Conservation (phyloP, 75 land plant species). For the Pinus albicaulis region DNA sequence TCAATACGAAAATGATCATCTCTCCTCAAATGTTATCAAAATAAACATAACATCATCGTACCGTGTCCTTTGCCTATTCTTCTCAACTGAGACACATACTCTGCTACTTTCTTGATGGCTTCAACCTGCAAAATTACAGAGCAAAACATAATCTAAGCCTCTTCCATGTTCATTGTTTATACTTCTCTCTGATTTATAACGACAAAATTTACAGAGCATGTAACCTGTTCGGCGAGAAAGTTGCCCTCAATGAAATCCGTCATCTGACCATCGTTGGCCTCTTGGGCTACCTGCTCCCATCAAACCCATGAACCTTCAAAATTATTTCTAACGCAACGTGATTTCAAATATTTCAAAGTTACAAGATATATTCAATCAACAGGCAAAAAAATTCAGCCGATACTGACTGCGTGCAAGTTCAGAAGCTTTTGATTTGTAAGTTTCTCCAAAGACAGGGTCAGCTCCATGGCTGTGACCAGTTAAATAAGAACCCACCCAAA, state of each 20-base stretch:
- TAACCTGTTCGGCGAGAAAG: constrained; percentile 74
- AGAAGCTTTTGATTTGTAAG: constrained; percentile 84
- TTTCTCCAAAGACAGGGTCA: constrained; percentile 86
- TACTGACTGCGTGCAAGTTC: constrained; percentile 62
- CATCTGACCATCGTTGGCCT: constrained; percentile 51
- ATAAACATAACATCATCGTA: constrained; percentile 19
- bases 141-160: neutral
- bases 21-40: neutral
- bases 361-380: neutral
- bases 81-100: constrained; percentile 88
- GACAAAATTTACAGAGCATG: neutral
- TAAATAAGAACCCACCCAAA: too few relatives aligned
- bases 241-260: constrained; percentile 79
- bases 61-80: constrained; percentile 96
- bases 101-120: constrained; percentile 78
- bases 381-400: too few relatives aligned
- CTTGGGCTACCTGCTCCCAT: constrained; percentile 44
- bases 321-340: too few relatives aligned
- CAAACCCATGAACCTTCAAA: too few relatives aligned
- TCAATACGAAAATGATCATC: too few relatives aligned
- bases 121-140: constrained; percentile 55
- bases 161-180: neutral
- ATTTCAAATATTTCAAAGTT: too few relatives aligned
- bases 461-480: constrained; percentile 73
- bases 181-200: neutral